phyloP scores from a whole-genome alignment of 202 grass and related monocot genomes.

The Panicum hallii region DNA sequence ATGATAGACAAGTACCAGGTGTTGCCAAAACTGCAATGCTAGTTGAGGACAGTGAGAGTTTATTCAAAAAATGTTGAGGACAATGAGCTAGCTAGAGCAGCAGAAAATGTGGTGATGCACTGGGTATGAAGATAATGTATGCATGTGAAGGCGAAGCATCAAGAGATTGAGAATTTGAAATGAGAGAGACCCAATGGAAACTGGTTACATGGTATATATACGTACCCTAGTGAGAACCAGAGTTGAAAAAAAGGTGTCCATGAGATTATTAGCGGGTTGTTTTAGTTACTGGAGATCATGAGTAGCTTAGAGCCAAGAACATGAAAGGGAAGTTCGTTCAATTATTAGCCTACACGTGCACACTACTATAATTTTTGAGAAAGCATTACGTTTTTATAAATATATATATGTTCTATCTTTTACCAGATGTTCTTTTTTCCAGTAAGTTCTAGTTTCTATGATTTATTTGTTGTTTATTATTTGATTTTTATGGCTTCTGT shows the following conservation, averaged over 20 bases:
- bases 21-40: not conserved
- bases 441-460: not conserved
- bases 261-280: not conserved
- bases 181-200: not conserved
- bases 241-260: not conserved
- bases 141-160: not conserved
- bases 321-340: not conserved
- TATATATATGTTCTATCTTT: not conserved
- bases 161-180: not conserved
- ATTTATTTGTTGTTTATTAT: not conserved
- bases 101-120: not conserved
- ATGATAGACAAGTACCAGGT: too few relatives aligned
- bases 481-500: not conserved
- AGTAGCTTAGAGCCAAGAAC: not conserved
- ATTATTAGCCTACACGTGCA: not conserved
- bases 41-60: not conserved
- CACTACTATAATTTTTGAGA: not conserved
- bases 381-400: not conserved
- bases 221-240: not conserved
- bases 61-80: too few relatives aligned
- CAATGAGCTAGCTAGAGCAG: not conserved
- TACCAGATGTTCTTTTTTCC: not conserved
- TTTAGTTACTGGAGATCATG: not conserved
- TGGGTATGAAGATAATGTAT: not conserved
- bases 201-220: not conserved